Evolutionary conservation across 106 monocot genomes (phyloP).

Genomic region (Cymbidium sinense): DNA sequence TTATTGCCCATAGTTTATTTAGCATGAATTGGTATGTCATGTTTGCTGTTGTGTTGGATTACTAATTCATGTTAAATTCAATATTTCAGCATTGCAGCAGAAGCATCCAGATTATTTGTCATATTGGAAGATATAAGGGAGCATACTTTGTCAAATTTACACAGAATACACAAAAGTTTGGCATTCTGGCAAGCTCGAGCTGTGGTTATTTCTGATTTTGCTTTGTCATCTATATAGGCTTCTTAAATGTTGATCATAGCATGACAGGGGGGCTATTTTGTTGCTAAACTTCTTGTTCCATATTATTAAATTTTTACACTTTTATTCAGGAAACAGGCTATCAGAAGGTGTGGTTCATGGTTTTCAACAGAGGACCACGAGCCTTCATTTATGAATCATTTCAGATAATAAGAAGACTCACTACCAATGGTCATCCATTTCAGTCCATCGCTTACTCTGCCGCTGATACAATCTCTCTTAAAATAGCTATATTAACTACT

Average conservation of each 20-base stretch:
- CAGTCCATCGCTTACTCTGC: slow-evolving; percentile 53
- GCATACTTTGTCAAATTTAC: slow-evolving; percentile 49
- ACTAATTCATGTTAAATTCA: neutral
- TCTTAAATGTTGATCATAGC: neutral
- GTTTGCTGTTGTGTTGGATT: slow-evolving; percentile 7
- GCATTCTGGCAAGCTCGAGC: slow-evolving; percentile 75
- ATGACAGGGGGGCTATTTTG: neutral
- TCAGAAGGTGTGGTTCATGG: slow-evolving; percentile 78
- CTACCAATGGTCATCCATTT: slow-evolving; percentile 40
- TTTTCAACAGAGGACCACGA: slow-evolving; percentile 85
- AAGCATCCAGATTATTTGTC: slow-evolving; percentile 32
- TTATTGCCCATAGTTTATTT: neutral
- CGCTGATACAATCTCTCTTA: slow-evolving; percentile 50
- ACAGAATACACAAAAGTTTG: slow-evolving; percentile 67
- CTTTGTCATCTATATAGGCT: neutral
- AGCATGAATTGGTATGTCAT: neutral
- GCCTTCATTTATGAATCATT: slow-evolving; percentile 53
- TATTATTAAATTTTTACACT: slow-evolving; percentile 1
- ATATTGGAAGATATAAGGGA: slow-evolving; percentile 71
- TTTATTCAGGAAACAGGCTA: slow-evolving; percentile 54
- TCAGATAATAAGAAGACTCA: slow-evolving; percentile 41
- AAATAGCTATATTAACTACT: slow-evolving; percentile 49
- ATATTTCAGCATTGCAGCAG: slow-evolving; percentile 31
- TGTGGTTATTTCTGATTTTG: slow-evolving; percentile 41
- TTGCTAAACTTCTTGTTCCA: neutral